Conservation (phyloP, 768 basidiomycete species). For the Kwoniella sp. region DNA sequence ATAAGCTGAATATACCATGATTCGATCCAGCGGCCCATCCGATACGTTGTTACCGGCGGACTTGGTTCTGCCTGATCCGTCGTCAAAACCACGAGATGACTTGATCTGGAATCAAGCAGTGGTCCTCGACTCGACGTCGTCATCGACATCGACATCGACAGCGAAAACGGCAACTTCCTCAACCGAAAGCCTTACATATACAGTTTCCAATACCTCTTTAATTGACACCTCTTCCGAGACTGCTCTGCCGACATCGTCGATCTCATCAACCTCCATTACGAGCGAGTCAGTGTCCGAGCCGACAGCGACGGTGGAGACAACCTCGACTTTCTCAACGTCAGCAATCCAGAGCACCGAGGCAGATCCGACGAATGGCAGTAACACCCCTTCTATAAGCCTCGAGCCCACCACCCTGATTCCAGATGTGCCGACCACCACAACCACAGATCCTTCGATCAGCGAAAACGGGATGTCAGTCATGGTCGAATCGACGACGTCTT, state of each 20-base stretch:
- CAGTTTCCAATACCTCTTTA: no score
- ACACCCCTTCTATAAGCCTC: not conserved
- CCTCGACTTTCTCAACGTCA: no score
- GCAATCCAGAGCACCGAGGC: not conserved
- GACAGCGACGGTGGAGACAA: no score
- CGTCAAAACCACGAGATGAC: not conserved
- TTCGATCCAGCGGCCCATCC: conserved; percentile 4
- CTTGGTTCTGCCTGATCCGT: conserved; percentile 29
- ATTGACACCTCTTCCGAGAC: no score
- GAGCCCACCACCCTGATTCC: not conserved
- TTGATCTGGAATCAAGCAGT: conserved; percentile 9
- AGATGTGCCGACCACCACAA: not conserved
- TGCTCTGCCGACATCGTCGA: no score
- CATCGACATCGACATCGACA: not conserved
- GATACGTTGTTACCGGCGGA: conserved; percentile 28
- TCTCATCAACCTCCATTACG: no score
- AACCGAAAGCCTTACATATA: no score
- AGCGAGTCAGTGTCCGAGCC: no score
- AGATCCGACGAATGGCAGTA: not conserved
- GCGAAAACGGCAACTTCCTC: not conserved
- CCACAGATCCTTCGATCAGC: not conserved
- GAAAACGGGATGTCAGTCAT: not conserved
- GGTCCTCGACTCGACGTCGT: not conserved
- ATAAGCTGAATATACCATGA: conserved; percentile 13
- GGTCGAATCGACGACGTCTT: not conserved